Evolutionary conservation across 257 asterid species (phyloP), one percentile per base, ranked within the genome.

Genomic region (Solanum megistacrolobum): DNA sequence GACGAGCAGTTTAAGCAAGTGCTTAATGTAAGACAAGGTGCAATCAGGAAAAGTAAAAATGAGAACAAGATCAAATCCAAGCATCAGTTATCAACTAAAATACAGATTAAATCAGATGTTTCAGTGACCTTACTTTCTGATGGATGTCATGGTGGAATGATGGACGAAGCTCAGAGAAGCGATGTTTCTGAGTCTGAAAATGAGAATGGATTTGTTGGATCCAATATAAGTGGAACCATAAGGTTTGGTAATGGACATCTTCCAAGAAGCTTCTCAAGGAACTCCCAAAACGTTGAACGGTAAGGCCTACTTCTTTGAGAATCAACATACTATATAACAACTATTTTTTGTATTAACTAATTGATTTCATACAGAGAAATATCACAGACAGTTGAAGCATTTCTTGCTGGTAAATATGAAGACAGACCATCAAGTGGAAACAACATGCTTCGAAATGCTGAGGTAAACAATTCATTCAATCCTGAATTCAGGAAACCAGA

Each of bases 271-370:
- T 89, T 86, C 91, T 89, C 94, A 34, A 92, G 94, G 89, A 92
- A 90, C 91, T 93, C 96, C 34, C 98, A 96, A 84, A 96, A 95
- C 89, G 95, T 93, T 69, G 98, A 96, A 86, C 95, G 98, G 99
- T 95, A 93, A 83, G 89, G 3, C 81, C 12, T 7, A 65, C 75
- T 75, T n/a, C 34, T 72, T 55, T 23, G 41, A 32, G 78, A 78
- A 71, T 32, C 60, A n/a, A 12, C 29, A 66, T 55, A n/a, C 14
- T 82, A 34, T 41, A 73, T 25, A 21, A 58, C 69, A 5, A 34
- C n/a, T 25, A 32, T 9, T 66, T 3, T 7, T 23, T 27, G 66
- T 69, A 84, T 36, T 86, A 65, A 89, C 85, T 46, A 9, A 73
- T 73, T 23, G 81, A 38, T 86, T 69, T 83, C 12, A 25, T 87